Percentiles rank a stretch among this genome's conserved stretches.
Evolutionary conservation across 306 rosid genomes (phyloP).

Genomic region (Prunus mongolica): DNA sequence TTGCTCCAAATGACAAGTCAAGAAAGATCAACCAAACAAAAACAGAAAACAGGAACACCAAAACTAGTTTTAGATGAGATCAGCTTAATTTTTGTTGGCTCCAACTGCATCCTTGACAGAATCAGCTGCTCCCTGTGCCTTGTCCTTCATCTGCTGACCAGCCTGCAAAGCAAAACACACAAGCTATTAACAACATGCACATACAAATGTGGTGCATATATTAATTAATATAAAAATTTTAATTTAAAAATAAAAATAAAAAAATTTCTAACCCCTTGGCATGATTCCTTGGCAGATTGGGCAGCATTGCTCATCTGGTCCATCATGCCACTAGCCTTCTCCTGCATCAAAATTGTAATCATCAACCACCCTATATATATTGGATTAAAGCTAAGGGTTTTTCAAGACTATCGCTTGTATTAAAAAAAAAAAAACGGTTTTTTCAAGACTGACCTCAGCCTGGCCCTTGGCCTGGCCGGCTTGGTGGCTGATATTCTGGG

Average conservation of each 20-base stretch:
- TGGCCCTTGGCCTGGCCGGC: slow-evolving; percentile 47
- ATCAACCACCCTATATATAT: background rate
- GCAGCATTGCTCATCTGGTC: slow-evolving; percentile 34
- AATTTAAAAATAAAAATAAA: background rate
- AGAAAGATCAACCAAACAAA: background rate
- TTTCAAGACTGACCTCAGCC: slow-evolving; percentile 1
- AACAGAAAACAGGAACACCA: background rate
- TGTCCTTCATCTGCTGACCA: slow-evolving; percentile 31
- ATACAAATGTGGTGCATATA: no score
- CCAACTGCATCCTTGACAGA: slow-evolving; percentile 20
- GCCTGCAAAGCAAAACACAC: slow-evolving; percentile 17
- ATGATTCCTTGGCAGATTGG: slow-evolving; percentile 38
- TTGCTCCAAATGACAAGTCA: background rate
- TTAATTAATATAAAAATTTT: no score
- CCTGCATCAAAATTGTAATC: slow-evolving; percentile 26
- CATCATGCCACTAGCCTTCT: slow-evolving; percentile 35
- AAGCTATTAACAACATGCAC: background rate
- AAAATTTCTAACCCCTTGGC: slow-evolving; percentile 31
- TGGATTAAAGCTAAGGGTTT: no score
- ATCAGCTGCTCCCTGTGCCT: slow-evolving; percentile 30
- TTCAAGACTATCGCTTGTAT: background rate
- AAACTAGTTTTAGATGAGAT: background rate
- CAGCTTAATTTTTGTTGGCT: slow-evolving; percentile 25
- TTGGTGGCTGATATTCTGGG: slow-evolving; percentile 27
- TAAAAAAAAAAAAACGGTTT: no score